phyloP scores from a whole-genome alignment of 768 basidiomycete species.

The Grammothele lineata region DNA sequence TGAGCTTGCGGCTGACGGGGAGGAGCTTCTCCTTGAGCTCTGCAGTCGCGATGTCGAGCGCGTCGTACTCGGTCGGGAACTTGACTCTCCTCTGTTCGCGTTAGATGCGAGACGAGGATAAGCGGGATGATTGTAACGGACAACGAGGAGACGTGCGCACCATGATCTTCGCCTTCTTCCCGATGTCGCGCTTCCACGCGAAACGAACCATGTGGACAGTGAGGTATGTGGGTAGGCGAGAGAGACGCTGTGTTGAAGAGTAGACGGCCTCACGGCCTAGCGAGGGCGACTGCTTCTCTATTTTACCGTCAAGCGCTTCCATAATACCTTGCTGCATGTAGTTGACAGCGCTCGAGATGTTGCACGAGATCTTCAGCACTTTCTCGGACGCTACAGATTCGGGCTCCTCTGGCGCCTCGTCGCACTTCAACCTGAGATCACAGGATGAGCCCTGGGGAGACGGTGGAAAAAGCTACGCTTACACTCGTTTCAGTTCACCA shows the following conservation, averaged over 20 bases:
- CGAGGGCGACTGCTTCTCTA: constrained; percentile 79
- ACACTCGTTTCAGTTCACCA: constrained; percentile 76
- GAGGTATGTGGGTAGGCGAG: constrained; percentile 80
- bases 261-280: constrained; percentile 82
- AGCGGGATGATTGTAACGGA: too few species aligned
- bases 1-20: constrained; percentile 67
- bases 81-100: constrained; percentile 92
- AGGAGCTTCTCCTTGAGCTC: constrained; percentile 69
- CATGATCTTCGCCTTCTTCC: constrained; percentile 97
- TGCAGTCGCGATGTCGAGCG: constrained; percentile 74
- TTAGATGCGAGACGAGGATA: too few species aligned
- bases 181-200: constrained; percentile 88
- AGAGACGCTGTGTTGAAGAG: constrained; percentile 73
- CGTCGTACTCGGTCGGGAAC: constrained; percentile 87
- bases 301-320: constrained; percentile 78
- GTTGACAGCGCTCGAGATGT: constrained; percentile 83
- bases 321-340: constrained; percentile 84
- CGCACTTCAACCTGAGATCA: constrained; percentile 60
- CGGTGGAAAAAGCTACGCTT: constrained; percentile 18
- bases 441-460: background rate
- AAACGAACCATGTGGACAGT: constrained; percentile 96
- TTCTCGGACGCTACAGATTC: constrained; percentile 59
- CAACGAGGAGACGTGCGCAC: constrained; percentile 36
- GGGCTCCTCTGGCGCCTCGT: constrained; percentile 79
- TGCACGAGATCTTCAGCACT: constrained; percentile 88